Evolutionary conservation across 257 asterid species (phyloP).

Genomic region (Nicotiana knightiana): DNA sequence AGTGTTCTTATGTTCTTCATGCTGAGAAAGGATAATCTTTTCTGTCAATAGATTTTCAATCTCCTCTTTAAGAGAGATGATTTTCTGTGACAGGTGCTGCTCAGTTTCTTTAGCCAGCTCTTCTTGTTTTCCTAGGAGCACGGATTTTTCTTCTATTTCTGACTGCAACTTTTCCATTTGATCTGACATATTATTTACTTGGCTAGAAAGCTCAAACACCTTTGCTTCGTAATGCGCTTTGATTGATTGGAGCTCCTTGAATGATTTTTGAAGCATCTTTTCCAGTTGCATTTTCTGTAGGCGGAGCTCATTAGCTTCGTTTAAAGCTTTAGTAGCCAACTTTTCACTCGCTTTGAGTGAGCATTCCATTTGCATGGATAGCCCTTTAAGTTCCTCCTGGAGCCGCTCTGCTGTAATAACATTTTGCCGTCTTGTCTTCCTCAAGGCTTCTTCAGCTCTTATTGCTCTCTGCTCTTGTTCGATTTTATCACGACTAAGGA

Average conservation of each 20-base stretch:
- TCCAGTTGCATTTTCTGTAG: slow-evolving; percentile 46
- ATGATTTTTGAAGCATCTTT: slow-evolving; percentile 52
- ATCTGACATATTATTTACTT: slow-evolving; percentile 28
- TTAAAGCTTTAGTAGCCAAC: slow-evolving; percentile 63
- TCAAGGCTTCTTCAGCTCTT: slow-evolving; percentile 79
- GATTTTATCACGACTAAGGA: slow-evolving; percentile 50
- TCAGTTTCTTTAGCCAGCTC: slow-evolving; percentile 21
- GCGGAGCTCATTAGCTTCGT: slow-evolving; percentile 71
- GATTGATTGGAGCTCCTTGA: slow-evolving; percentile 35
- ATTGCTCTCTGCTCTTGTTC: slow-evolving; percentile 94
- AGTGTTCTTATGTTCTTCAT: slow-evolving; percentile 34
- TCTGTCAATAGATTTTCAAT: not conserved
- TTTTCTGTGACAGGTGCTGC: not conserved
- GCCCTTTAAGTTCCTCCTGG: slow-evolving; percentile 72
- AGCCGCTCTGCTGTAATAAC: slow-evolving; percentile 72
- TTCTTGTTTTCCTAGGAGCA: slow-evolving; percentile 39
- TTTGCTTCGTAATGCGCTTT: slow-evolving; percentile 43
- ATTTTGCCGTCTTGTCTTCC: slow-evolving; percentile 64
- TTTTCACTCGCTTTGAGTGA: slow-evolving; percentile 76
- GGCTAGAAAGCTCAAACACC: slow-evolving; percentile 43
- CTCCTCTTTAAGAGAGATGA: not conserved
- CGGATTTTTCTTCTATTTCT: slow-evolving; percentile 37
- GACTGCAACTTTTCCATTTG: slow-evolving; percentile 43
- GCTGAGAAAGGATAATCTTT: slow-evolving; percentile 26
- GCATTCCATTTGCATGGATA: slow-evolving; percentile 62